These are phyloP conservation scores for Chlorociboria aeruginascens DNA, from an alignment of 495 filamentous ascomycete species.

Conservation along the genomic window DNA sequence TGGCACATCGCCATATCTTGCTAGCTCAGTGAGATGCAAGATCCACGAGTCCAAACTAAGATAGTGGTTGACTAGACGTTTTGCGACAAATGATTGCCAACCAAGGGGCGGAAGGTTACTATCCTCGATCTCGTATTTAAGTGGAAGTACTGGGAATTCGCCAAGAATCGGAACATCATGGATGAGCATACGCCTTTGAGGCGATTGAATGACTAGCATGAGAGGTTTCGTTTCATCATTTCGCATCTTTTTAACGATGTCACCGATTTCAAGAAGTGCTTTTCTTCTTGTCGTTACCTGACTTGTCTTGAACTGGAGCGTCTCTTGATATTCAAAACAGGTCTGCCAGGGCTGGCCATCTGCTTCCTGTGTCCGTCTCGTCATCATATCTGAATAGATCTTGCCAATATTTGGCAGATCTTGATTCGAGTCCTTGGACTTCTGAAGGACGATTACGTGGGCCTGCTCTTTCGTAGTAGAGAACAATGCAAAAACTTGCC, in stretches of 20 bases:
- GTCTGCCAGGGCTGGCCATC: slow-evolving; percentile 60
- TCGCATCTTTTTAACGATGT: slow-evolving; percentile 74
- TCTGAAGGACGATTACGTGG: slow-evolving; percentile 75
- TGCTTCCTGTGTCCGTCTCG: slow-evolving; percentile 51
- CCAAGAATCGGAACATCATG: slow-evolving; percentile 77
- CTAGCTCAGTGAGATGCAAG: slow-evolving; percentile 70
- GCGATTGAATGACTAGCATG: slow-evolving; percentile 82
- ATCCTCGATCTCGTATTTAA: slow-evolving; percentile 73
- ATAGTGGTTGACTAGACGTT: slow-evolving; percentile 78
- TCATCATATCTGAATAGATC: slow-evolving; percentile 70
- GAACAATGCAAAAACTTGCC: slow-evolving; percentile 88
- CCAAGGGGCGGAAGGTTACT: slow-evolving; percentile 81
- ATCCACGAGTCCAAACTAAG: slow-evolving; percentile 87
- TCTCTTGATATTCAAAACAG: slow-evolving; percentile 78
- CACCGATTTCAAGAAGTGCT: slow-evolving; percentile 72
- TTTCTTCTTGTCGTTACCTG: slow-evolving; percentile 85
- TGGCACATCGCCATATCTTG: slow-evolving; percentile 86
- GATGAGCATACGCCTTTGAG: slow-evolving; percentile 63
- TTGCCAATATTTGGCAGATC: slow-evolving; percentile 83
- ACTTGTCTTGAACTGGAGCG: slow-evolving; percentile 69
- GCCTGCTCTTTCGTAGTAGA: slow-evolving; percentile 73
- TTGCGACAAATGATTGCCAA: slow-evolving; percentile 85
- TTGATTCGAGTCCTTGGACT: slow-evolving; percentile 54
- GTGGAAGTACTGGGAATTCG: slow-evolving; percentile 71
- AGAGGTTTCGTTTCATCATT: slow-evolving; percentile 71